Evolutionary conservation across 75 land plant species (phyloP).

Genomic region (Cupressus sempervirens): DNA sequence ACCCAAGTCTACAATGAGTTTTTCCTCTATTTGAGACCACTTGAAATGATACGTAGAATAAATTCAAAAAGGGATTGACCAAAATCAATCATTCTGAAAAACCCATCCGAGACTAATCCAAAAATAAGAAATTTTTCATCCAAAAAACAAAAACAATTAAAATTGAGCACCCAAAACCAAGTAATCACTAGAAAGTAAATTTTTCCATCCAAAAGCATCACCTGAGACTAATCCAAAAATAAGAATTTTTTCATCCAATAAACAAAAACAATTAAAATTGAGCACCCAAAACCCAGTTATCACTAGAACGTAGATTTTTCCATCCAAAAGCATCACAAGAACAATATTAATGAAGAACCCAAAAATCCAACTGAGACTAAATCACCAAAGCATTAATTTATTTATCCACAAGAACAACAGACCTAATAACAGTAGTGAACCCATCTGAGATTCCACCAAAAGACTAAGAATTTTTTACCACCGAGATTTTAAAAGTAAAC

Average conservation of each 20-base stretch:
- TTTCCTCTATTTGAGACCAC: background rate
- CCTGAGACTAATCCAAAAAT: background rate
- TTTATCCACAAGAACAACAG: background rate
- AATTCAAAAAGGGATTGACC: background rate
- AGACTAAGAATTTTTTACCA: background rate
- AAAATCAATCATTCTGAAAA: background rate
- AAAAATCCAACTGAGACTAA: no score
- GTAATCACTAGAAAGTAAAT: no score
- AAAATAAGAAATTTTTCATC: background rate
- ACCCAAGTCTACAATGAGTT: background rate
- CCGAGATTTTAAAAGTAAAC: background rate
- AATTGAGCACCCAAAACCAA: background rate
- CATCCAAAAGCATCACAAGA: background rate
- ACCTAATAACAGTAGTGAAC: no score
- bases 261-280: background rate
- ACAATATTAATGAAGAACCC: no score
- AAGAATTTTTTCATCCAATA: background rate
- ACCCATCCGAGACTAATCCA: background rate
- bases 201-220: background rate
- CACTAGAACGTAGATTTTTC: no score
- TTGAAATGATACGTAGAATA: background rate
- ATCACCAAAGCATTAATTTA: no score
- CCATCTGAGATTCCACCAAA: background rate
- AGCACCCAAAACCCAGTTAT: no score
- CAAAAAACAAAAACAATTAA: background rate